These are phyloP conservation scores for Purshia tridentata DNA, from an alignment of 306 rosid species.

Conservation along the genomic window DNA sequence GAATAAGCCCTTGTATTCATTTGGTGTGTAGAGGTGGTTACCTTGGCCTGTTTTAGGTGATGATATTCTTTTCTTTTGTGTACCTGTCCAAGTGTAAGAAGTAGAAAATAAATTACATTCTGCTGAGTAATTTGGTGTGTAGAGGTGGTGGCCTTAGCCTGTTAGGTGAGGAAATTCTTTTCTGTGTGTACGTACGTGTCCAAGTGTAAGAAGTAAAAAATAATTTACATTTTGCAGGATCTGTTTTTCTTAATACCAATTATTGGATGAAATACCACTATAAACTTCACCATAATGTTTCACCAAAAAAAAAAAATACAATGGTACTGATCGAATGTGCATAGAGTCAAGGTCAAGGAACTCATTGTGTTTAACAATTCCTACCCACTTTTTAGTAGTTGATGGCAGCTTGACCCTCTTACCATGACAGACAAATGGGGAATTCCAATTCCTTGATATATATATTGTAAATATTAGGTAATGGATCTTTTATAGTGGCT, in stretches of 20 bases:
- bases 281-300: no score
- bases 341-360: neutral
- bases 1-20: neutral
- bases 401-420: neutral
- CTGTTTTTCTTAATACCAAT: no score
- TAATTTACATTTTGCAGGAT: neutral
- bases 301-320: no score
- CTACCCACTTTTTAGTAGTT: neutral
- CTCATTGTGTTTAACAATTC: neutral
- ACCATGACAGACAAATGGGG: no score
- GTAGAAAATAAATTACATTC: neutral
- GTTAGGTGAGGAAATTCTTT: slow-evolving; percentile 7
- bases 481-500: no score
- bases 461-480: no score
- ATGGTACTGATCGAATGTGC: neutral
- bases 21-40: neutral
- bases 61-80: slow-evolving; percentile 6
- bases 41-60: neutral
- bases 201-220: slow-evolving; percentile 1
- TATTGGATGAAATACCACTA: no score
- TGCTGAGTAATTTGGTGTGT: neutral
- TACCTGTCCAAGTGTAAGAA: neutral
- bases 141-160: neutral
- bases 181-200: neutral
- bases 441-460: neutral